These are phyloP conservation scores for Cyberlindnera sargentensis DNA, from an alignment of 805 yeast species.

Conservation along the genomic window DNA sequence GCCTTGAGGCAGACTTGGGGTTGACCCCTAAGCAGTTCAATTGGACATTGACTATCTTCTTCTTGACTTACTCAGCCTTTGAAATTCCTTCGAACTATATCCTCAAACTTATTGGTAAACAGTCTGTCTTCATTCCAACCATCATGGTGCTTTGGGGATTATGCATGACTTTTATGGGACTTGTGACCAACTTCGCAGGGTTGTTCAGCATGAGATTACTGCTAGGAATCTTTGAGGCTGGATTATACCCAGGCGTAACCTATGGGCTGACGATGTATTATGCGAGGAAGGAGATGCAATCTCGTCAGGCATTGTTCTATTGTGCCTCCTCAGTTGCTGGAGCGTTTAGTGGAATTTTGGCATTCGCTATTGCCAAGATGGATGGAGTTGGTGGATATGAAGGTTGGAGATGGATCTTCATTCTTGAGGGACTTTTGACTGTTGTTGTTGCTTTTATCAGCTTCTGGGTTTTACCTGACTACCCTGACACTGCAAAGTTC, in stretches of 20 bases:
- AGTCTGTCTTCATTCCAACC: slow-evolving; percentile 8
- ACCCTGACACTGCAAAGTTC: slow-evolving; percentile 15
- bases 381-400: slow-evolving; percentile 1
- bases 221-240: no score
- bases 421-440: slow-evolving; percentile 16
- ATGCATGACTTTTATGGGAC: slow-evolving; percentile 12
- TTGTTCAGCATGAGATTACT: no score
- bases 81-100: slow-evolving; percentile 15
- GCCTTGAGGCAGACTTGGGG: no score
- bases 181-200: slow-evolving; percentile 6
- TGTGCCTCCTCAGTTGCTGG: slow-evolving; percentile 12
- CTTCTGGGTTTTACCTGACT: slow-evolving; percentile 13
- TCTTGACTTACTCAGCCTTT: slow-evolving; percentile 6
- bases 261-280: no score
- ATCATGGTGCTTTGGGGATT: slow-evolving; percentile 13
- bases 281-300: no score
- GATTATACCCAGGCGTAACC: no score
- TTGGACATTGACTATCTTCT: slow-evolving; percentile 11
- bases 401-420: slow-evolving; percentile 19
- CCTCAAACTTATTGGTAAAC: slow-evolving; percentile 11
- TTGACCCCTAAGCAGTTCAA: slow-evolving; percentile 6
- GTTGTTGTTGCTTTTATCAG: slow-evolving; percentile 5
- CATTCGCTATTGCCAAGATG: slow-evolving; percentile 21
- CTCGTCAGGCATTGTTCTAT: slow-evolving; percentile 20
- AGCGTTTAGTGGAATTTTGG: slow-evolving; percentile 18